Conservation (phyloP, 1,284 basidiomycete genomes). For the Coniferiporia weirii region DNA sequence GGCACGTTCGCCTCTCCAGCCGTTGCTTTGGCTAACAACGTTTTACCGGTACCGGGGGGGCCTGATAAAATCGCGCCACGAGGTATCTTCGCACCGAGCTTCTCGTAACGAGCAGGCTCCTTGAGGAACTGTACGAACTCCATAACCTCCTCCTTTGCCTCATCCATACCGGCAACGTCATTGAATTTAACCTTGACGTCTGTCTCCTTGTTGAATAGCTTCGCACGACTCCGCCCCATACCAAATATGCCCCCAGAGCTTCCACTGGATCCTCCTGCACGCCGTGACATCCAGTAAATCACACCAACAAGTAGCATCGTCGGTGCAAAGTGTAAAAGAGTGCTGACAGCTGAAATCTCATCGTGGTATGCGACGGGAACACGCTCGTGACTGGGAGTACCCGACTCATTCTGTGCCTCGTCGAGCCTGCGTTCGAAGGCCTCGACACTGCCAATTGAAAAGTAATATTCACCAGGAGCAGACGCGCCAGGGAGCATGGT, state of each 20-base stretch:
- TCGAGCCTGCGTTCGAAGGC: slow-evolving; percentile 95
- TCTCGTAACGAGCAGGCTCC: slow-evolving; percentile 92
- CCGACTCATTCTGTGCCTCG: slow-evolving; percentile 89
- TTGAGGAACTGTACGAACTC: slow-evolving; percentile 99
- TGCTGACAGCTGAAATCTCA: slow-evolving; percentile 82
- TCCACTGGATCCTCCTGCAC: slow-evolving; percentile 61
- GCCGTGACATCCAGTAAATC: slow-evolving; percentile 85
- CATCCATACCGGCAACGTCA: slow-evolving; percentile 99
- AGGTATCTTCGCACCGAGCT: slow-evolving; percentile 97
- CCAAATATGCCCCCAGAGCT: slow-evolving; percentile 91
- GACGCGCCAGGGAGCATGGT: slow-evolving; percentile 58
- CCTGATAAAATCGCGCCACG: slow-evolving; percentile 97
- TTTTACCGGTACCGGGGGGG: slow-evolving; percentile 98
- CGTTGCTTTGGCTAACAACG: slow-evolving; percentile 95
- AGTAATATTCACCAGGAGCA: slow-evolving; percentile 73
- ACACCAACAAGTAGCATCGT: slow-evolving; percentile 89
- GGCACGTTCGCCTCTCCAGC: slow-evolving; percentile 97
- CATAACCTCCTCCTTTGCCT: slow-evolving; percentile 99
- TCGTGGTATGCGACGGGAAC: slow-evolving; percentile 98
- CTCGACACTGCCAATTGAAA: slow-evolving; percentile 97
- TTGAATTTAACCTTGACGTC: slow-evolving; percentile 92
- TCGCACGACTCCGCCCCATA: slow-evolving; percentile 94
- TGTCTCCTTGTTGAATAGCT: slow-evolving; percentile 96
- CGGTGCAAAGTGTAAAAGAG: slow-evolving; percentile 89
- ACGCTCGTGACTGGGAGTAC: slow-evolving; percentile 87